A percentile compares a stretch with the other conserved stretches of the same genome.
phyloP scores from a whole-genome alignment of 2,329 filamentous ascomycete genomes.

The Microdochium nivale region DNA sequence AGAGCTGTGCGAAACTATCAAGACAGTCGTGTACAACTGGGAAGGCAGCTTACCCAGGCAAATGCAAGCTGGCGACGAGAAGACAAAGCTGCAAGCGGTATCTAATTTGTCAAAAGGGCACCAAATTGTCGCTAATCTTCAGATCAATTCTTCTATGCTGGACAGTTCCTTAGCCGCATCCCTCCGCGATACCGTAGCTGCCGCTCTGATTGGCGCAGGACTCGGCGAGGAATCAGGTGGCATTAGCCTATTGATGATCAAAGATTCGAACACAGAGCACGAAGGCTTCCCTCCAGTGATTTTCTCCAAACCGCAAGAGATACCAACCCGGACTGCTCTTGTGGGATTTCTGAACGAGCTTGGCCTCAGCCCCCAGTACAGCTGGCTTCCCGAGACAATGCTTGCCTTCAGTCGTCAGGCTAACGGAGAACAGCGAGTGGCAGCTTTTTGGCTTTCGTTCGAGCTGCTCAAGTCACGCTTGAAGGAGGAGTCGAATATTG shows the following conservation, averaged over 20 bases:
- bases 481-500: conserved; percentile 42
- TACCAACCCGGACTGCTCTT: conserved; percentile 48
- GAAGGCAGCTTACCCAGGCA: conserved; percentile 68
- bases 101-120: conserved; percentile 70
- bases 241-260: not conserved
- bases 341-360: conserved; percentile 46
- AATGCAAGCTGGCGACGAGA: conserved; percentile 79
- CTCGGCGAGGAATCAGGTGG: conserved; percentile 15
- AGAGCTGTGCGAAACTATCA: conserved; percentile 54
- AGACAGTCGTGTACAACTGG: conserved; percentile 71
- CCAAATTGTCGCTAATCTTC: conserved; percentile 53
- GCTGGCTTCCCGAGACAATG: conserved; percentile 56
- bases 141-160: conserved; percentile 56
- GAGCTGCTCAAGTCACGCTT: conserved; percentile 57
- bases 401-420: conserved; percentile 53
- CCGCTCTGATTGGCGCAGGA: conserved; percentile 26
- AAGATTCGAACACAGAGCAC: conserved; percentile 15
- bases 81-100: conserved; percentile 63
- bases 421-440: conserved; percentile 49
- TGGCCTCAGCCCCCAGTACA: conserved; percentile 48
- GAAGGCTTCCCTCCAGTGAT: conserved; percentile 50
- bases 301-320: conserved; percentile 57
- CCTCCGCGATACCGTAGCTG: conserved; percentile 64
- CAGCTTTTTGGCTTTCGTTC: conserved; percentile 74
- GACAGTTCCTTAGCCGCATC: conserved; percentile 59